Evolutionary conservation across 108 stramenopile genomes (phyloP), one percentile per base, ranked within the genome.

Genomic region (Fragilaria crotonensis): DNA sequence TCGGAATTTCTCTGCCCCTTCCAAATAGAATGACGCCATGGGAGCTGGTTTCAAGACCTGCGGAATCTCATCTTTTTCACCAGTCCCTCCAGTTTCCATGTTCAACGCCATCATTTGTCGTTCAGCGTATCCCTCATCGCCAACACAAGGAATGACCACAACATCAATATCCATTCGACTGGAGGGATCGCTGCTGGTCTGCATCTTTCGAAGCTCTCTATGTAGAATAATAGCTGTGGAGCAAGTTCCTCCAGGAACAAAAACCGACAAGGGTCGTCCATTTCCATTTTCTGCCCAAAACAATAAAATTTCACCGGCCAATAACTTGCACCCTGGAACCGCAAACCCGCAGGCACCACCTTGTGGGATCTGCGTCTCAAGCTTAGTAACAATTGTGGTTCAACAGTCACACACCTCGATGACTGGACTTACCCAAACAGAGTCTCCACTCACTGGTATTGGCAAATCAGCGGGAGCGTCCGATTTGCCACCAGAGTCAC

Each of bases 211-310:
- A 7, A 92, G 58, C 4, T 73, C 81, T 50, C 68, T 56, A 52
- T 88, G 80, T 45, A 92, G 57, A 25, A 86, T 54, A 9, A 83
- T 44, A 4, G 85, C 86, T 0, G 87, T 88, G 1, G 90, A 77
- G 56, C 90, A 88, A 18, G 90, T 92, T 17, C 90, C 90, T 25
- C 90, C 90, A 0, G 90, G 90, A 23, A 92, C 30, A 52, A 66
- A 73, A 3, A 88, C 76, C 20, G 85, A 72, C 33, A 92, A 54
- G 2, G 85, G 78, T 63, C 74, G 72, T 0, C 76, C 78, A 31
- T 79, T 72, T 25, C 80, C 84, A 20, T 68, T 49, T 5, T 45
- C 21, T 0, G 45, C 50, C 90, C 90, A 91, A 76, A 75, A 91
- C 25, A 59, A 72, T 30, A 78, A 0, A 52, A 73, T 60, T 30